Base-by-base conservation (phyloP, 345 rosid genomes). In the Leavenworthia alabamica region DNA sequence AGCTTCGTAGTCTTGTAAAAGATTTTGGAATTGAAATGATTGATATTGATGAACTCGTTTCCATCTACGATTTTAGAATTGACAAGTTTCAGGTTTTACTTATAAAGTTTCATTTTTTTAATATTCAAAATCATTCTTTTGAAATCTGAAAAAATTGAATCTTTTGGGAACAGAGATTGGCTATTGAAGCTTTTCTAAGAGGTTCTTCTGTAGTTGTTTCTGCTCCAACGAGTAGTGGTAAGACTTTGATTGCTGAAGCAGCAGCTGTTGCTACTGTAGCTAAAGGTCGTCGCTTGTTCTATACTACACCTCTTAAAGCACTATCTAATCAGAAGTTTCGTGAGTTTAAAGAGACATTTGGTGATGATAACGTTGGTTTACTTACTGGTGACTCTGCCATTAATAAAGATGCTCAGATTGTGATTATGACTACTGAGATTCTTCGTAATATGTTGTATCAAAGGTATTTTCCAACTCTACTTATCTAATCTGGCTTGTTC, bases 271-370 rank as follows among this genome's bases (percentile, higher is more conserved):
- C 96, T 29, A 86, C 96, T 0, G 89, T 92, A 5, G 90, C 96
- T 13, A 73, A 85, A 68, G 83, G 89, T 57, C 86, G 87, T 54
- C 79, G 98, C 8, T 67, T 92, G 67, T 86, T 92, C 49, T 92
- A 89, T 52, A 92, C 96, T 24, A 92, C 98, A 23, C 98, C 98
- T 3, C 96, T 92, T 42, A 92, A 92, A 81, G 98, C 98, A 3
- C 81, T 92, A 53, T 92, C 98, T 15, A 92, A 92, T 72, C 98
- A 92, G 80, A 92, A 92, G 81, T 83, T 88, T 71, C 93, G 96
- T 17, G 95, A 92, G 81, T 85, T 92, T 72, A 86, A 89, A 74
- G 97, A 89, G 75, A 83, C 89, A 22, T 92, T 92, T 78, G 98
- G 98, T 5, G 96, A 89, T 1, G 78, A 79, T 27, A 85, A 86